Conservation (phyloP, 257 asterid species). For the Jasminum sambac region DNA sequence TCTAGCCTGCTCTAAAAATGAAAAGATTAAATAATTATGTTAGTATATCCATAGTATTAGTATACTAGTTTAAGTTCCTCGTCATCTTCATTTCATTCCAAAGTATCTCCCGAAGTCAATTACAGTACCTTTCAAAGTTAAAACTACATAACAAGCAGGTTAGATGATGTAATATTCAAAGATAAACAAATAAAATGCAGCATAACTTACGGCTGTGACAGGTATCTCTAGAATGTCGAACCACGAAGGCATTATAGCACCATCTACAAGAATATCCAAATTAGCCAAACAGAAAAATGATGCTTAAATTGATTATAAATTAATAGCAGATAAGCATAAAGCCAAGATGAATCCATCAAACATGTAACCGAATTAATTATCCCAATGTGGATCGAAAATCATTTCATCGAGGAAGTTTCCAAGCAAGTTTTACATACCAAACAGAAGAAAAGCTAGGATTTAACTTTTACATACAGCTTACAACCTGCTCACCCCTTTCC, state of each 20-base stretch:
- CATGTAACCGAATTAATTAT: not conserved
- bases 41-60: not conserved
- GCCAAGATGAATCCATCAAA: constrained; percentile 5
- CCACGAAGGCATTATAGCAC: constrained; percentile 98
- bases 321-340: not conserved
- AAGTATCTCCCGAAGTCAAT: constrained; percentile 1
- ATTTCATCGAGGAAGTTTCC: not conserved
- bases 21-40: constrained; percentile 2
- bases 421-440: not conserved
- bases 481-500: not conserved
- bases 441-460: not conserved
- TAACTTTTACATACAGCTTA: not conserved
- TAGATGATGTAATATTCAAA: not conserved
- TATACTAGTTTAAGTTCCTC: not conserved
- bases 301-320: not conserved
- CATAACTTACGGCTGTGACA: constrained; percentile 72
- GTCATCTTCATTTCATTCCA: not conserved
- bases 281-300: constrained; percentile 10
- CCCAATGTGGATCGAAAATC: constrained; percentile 5
- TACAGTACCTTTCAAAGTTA: constrained; percentile 11
- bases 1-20: not conserved
- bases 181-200: constrained; percentile 18
- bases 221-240: constrained; percentile 94
- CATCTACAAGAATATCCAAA: constrained; percentile 51
- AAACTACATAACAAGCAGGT: constrained; percentile 9